Base-by-base conservation (phyloP, 306 rosid species). In the Vicia sativa region DNA sequence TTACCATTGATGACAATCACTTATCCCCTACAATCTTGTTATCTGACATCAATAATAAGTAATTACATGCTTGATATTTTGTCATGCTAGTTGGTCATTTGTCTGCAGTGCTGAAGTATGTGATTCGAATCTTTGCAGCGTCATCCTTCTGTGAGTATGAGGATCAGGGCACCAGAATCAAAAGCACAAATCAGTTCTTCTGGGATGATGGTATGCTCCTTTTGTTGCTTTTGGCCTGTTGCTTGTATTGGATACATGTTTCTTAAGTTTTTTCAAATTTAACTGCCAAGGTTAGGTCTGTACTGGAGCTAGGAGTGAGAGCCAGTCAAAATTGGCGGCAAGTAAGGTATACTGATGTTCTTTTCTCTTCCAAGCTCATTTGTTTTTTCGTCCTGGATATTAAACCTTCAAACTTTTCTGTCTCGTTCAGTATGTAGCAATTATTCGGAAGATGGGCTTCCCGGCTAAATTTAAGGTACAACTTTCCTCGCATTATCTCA, bases 101-200 rank as follows among this genome's bases (percentile, higher is more conserved):
- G 18, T 67, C 35, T 64, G 28, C 13, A 28, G 16, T 43, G 21
- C 65, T 69, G 23, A 74, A 48, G 34, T 75, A 53, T 71, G 8
- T 43, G 16, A 16, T 81, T 43, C 41, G 43, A 58, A 28, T 50
- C 37, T 82, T 54, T 82, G 71, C 89, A 92, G 98, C 95, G 98
- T 64, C 90, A 89, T 84, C 96, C 96, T 45, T 95, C 98, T 23
- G 98, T 92, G 66, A 86, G 87, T 57, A 92, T 92, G 98, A 84
- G 96, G 86, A 92, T 92, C 60, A 83, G 96, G 78, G 95, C 87
- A 21, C 98, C 98, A 3, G 89, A 89, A 79, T 89, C 98, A 28
- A 92, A 95, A 37, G 98, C 95, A 1, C 79, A 89, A 75, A 89
- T 92, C 41, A 89, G 84, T 84, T 96, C 96, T 0, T 87, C 95